A percentile compares a stretch with the other conserved stretches of the same genome.
Evolutionary conservation across 176 grass and related monocot species (phyloP).

Genomic region (Chloris gayana): DNA sequence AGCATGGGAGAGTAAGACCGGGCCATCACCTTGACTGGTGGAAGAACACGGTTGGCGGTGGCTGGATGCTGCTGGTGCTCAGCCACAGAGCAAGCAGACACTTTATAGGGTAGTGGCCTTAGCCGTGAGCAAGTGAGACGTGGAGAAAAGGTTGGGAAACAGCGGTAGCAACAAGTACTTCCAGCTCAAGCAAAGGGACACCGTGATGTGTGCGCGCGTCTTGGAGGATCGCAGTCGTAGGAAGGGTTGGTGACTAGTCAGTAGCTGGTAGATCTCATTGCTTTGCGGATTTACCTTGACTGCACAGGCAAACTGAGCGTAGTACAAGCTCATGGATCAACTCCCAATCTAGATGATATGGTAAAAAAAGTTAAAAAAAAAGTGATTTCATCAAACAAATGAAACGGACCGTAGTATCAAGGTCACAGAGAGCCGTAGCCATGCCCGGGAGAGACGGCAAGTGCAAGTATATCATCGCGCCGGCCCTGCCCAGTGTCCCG

Average conservation of each 20-base stretch:
- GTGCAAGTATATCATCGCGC: neutral
- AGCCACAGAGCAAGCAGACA: neutral
- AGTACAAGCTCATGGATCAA: no score
- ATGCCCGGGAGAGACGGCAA: conserved; percentile 7
- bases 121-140: neutral
- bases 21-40: neutral
- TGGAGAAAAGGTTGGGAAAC: conserved; percentile 35
- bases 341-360: no score
- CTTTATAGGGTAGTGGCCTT: neutral
- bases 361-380: neutral
- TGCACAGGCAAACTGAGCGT: neutral
- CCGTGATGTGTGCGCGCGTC: neutral
- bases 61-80: neutral
- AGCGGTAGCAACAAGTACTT: conserved; percentile 8
- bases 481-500: no score
- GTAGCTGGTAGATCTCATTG: neutral
- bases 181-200: conserved; percentile 44
- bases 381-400: neutral
- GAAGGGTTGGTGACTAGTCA: neutral
- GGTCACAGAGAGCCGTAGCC: conserved; percentile 3
- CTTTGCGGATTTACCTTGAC: neutral
- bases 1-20: neutral
- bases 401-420: neutral
- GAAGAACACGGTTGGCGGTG: neutral
- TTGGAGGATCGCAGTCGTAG: neutral